These are phyloP conservation scores for Vaccinium corymbosum DNA, from an alignment of 148 eudicot genomes.

Conservation along the genomic window DNA sequence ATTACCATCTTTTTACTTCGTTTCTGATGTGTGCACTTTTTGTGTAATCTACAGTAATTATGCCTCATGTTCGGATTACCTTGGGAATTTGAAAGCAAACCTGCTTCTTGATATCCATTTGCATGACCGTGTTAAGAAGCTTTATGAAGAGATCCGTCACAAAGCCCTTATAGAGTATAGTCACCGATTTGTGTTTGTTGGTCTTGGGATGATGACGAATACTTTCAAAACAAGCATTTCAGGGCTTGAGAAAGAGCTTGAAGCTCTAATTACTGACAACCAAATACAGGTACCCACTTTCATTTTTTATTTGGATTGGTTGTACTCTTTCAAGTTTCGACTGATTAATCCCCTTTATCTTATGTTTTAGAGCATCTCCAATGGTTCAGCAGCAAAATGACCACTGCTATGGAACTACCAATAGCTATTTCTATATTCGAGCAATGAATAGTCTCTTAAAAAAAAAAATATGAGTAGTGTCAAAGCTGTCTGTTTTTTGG, in stretches of 20 bases:
- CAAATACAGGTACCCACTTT: slow-evolving; percentile 71
- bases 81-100: slow-evolving; percentile 78
- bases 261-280: slow-evolving; percentile 69
- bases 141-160: slow-evolving; percentile 76
- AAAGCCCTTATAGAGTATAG: slow-evolving; percentile 94
- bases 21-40: not conserved
- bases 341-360: not conserved
- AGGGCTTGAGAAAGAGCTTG: slow-evolving; percentile 85
- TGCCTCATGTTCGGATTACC: slow-evolving; percentile 57
- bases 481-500: no score
- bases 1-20: not conserved
- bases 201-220: slow-evolving; percentile 86
- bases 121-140: slow-evolving; percentile 78
- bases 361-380: not conserved
- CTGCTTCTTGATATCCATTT: slow-evolving; percentile 84
- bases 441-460: not conserved
- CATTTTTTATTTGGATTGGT: no score
- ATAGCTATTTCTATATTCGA: not conserved
- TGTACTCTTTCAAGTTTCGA: not conserved
- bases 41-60: slow-evolving; percentile 52
- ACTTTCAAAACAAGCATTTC: slow-evolving; percentile 73
- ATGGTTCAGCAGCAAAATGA: not conserved
- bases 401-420: not conserved
- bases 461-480: no score
- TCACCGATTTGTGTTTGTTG: slow-evolving; percentile 83